Conservation (phyloP, 179 eudicot species). For the Sideroxylon spinosum region DNA sequence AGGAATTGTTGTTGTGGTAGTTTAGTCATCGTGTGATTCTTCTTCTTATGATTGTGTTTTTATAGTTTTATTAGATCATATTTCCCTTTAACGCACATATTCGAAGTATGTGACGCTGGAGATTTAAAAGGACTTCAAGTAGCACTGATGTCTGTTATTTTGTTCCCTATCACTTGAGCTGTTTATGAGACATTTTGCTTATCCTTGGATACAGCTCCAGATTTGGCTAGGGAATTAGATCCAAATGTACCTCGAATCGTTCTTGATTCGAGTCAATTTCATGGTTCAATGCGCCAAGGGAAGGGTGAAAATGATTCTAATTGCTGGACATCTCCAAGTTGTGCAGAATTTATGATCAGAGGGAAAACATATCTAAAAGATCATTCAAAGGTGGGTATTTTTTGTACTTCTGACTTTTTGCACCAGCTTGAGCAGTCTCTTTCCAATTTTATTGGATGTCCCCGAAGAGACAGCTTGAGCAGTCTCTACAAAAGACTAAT, state of each 20-base stretch:
- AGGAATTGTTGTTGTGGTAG: background rate
- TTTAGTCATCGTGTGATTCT: background rate
- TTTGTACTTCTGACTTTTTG: constrained; percentile 11
- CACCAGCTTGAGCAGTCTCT: background rate
- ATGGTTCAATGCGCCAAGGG: constrained; percentile 65
- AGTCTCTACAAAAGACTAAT: background rate
- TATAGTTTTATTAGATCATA: background rate
- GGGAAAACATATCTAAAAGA: constrained; percentile 87
- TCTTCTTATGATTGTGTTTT: background rate
- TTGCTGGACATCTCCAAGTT: constrained; percentile 92
- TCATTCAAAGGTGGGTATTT: constrained; percentile 51
- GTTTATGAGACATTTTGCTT: constrained; percentile 12
- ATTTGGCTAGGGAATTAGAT: constrained; percentile 46
- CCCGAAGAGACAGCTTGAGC: background rate
- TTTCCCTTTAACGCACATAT: background rate
- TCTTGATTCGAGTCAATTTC: constrained; percentile 52
- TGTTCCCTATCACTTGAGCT: background rate
- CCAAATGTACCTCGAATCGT: constrained; percentile 41
- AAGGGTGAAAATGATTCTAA: constrained; percentile 63
- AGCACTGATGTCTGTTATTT: background rate
- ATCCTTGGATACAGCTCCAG: constrained; percentile 37
- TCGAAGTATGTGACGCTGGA: background rate
- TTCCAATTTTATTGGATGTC: too few species aligned
- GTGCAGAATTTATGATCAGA: constrained; percentile 80
- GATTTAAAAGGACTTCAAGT: background rate